phyloP scores from a whole-genome alignment of 208 protist species.

The Endotrypanum monterogeii region DNA sequence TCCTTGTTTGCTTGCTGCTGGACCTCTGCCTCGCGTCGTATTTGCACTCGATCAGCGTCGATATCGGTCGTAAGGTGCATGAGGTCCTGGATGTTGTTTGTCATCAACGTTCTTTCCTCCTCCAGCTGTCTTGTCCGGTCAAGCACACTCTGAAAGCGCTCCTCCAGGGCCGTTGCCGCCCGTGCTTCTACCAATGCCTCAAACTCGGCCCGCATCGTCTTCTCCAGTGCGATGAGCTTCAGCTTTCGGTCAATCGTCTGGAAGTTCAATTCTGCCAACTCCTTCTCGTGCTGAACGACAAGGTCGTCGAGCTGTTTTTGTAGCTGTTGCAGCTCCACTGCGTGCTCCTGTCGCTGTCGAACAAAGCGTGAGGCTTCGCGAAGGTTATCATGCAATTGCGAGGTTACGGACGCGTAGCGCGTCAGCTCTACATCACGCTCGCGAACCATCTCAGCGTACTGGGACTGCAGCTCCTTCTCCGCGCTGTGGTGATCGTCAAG shows the following conservation, averaged over 20 bases:
- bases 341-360: constrained; percentile 65
- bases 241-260: constrained; percentile 86
- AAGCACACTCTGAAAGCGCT: constrained; percentile 43
- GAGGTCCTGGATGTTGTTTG: constrained; percentile 69
- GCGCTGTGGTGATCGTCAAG: constrained; percentile 29
- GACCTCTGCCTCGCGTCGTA: constrained; percentile 50
- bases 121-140: constrained; percentile 49
- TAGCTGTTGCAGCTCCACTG: constrained; percentile 64
- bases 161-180: constrained; percentile 46
- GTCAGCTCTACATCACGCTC: constrained; percentile 68
- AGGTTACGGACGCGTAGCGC: constrained; percentile 48
- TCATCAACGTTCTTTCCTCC: constrained; percentile 51
- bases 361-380: constrained; percentile 53
- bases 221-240: constrained; percentile 73
- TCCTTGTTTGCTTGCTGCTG: constrained; percentile 63
- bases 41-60: constrained; percentile 42
- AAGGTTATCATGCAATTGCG: constrained; percentile 68
- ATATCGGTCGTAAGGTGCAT: constrained; percentile 58
- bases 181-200: constrained; percentile 53
- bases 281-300: constrained; percentile 54
- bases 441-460: constrained; percentile 58
- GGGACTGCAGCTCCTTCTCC: constrained; percentile 33
- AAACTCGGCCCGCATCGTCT: constrained; percentile 69
- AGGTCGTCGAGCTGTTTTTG: constrained; percentile 65
- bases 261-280: constrained; percentile 70